Evolutionary conservation across 306 rosid species (phyloP), one percentile per base, ranked within the genome.

Genomic region (Vigna reflexopilosa): DNA sequence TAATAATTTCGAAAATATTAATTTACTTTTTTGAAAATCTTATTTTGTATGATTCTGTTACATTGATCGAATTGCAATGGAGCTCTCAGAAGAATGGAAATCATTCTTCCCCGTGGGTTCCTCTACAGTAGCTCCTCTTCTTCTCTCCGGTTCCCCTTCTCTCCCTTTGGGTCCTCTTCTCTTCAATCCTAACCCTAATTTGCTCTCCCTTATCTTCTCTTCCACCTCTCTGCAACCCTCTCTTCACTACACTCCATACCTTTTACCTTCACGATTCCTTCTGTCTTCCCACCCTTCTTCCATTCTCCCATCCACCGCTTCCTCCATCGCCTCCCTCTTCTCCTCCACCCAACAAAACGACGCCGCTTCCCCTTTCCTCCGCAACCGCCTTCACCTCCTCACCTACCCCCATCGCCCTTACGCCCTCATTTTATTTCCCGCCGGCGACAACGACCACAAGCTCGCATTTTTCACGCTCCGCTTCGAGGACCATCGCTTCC

Each of bases 281-380:
- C 7, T 36, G 16, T 62, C 89, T 20, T 77, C 91, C 4, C 66
- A 77, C 2, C 77, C 70, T 67, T 57, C 58, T 24, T 90, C 91
- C 42, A 38, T 88, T 22, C 86, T 71, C 20, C 94, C 90, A 16
- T 92, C 97, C 30, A 77, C 88, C 3, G 83, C 89, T 19, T 88
- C 96, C 48, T 72, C 88, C 22, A 2, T 87, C 5, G 75, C 88
- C 51, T 55, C 88, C 5, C 65, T 22, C 63, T 57, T 78, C 9
- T 14, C 67, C 6, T 26, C 86, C 20, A 81, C 65, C 4, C 47
- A 19, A 2, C 64, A 61, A 57, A 20, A 79, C n/a, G 61, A 82
- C 30, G 28, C 65, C 1, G 32, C 77, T 75, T 78, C 85, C 11
- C 34, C 52, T 63, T 76, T 87, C 52, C 59, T 54, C n/a, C 56